These are phyloP conservation scores for Moniliophthora roreri DNA, from an alignment of 1,284 basidiomycete genomes.

Conservation along the genomic window DNA sequence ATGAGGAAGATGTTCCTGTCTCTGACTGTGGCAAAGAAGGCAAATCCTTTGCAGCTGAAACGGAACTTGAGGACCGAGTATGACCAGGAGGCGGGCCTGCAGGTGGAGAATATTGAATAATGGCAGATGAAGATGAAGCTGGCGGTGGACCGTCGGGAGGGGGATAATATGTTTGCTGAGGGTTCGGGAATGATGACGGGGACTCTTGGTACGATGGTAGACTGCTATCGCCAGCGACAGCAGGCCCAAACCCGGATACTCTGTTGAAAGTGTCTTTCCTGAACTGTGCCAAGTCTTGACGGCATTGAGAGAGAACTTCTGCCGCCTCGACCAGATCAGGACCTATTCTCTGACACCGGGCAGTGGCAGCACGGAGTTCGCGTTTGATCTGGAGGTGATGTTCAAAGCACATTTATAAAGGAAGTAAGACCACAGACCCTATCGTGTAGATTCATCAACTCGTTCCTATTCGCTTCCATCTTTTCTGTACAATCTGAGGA, in stretches of 20 bases:
- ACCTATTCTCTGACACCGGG: slow-evolving; percentile 31
- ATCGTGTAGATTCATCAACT: slow-evolving; percentile 4
- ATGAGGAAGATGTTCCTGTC: too few relatives aligned
- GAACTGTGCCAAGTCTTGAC: slow-evolving; percentile 32
- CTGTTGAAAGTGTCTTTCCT: slow-evolving; percentile 35
- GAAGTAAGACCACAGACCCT: background rate
- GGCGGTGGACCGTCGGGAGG: background rate
- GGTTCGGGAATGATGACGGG: background rate
- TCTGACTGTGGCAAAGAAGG: too few relatives aligned
- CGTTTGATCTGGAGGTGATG: slow-evolving; percentile 33
- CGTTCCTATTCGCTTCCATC: slow-evolving; percentile 26
- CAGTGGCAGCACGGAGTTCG: slow-evolving; percentile 29
- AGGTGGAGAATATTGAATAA: too few relatives aligned
- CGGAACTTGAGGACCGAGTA: too few relatives aligned
- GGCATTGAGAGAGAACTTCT: slow-evolving; percentile 27
- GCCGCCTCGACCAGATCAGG: slow-evolving; percentile 31
- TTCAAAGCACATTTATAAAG: background rate
- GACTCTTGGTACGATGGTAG: background rate
- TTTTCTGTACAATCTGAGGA: slow-evolving; percentile 28
- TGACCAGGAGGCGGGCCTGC: too few relatives aligned
- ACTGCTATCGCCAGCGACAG: slow-evolving; percentile 1
- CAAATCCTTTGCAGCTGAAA: too few relatives aligned
- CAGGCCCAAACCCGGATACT: slow-evolving; percentile 17
- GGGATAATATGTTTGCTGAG: background rate
- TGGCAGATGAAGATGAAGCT: background rate